These are phyloP conservation scores for Pythium biforme DNA, from an alignment of 352 stramenopile species.

Conservation along the genomic window DNA sequence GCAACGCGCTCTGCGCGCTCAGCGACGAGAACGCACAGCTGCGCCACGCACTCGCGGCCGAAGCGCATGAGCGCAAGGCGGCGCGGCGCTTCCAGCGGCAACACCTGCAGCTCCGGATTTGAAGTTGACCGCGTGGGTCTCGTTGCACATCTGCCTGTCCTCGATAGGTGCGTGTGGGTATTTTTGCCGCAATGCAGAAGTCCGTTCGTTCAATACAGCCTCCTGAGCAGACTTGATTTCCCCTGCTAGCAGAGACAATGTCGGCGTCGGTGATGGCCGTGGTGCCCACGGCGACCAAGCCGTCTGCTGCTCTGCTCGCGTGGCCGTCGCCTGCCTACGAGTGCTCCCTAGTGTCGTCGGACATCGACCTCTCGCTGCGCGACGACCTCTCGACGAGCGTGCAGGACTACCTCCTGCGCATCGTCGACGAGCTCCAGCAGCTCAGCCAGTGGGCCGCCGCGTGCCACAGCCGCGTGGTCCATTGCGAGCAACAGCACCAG, in stretches of 20 bases:
- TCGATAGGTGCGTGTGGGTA: not conserved
- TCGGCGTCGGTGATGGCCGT: not conserved
- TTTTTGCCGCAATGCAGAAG: no score
- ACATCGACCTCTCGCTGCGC: constrained; percentile 37
- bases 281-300: not conserved
- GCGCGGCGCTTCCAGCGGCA: constrained; percentile 27
- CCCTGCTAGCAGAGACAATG: no score
- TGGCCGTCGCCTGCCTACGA: constrained; percentile 9
- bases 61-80: constrained; percentile 24
- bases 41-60: constrained; percentile 33
- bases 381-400: constrained; percentile 35
- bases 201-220: no score
- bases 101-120: constrained; percentile 46
- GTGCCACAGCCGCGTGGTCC: constrained; percentile 15
- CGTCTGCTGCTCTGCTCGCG: not conserved
- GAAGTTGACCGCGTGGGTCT: no score
- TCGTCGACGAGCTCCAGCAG: constrained; percentile 54
- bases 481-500: constrained; percentile 11
- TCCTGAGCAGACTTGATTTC: no score
- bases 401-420: constrained; percentile 45
- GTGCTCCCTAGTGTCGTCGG: constrained; percentile 36
- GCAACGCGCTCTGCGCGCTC: constrained; percentile 55
- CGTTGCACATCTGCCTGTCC: no score
- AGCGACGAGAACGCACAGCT: constrained; percentile 58
- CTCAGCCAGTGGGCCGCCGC: constrained; percentile 40